Evolutionary conservation across 2,329 filamentous ascomycete species (phyloP).

Genomic region (Plectosphaerella cucumerina): DNA sequence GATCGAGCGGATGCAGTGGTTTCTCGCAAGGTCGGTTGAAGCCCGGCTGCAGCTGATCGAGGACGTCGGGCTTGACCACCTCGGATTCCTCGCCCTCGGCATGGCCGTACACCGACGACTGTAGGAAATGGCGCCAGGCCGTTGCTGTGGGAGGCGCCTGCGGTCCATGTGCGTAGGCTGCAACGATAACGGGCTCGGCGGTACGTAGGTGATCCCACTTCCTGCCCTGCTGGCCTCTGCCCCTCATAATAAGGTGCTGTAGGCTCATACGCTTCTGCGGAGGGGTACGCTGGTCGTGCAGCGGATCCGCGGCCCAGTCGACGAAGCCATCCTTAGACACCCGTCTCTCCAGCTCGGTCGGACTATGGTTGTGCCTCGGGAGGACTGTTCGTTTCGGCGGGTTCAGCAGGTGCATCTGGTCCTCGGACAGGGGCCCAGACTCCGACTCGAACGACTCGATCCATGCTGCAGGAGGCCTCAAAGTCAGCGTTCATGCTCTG

Average conservation of each 20-base stretch:
- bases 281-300: constrained; percentile 24
- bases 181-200: constrained; percentile 55
- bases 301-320: constrained; percentile 31
- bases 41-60: constrained; percentile 42
- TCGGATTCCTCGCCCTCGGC: constrained; percentile 42
- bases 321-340: constrained; percentile 46
- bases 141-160: constrained; percentile 21
- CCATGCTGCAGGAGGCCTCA: constrained; percentile 33
- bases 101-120: constrained; percentile 48
- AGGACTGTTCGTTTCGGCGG: constrained; percentile 32
- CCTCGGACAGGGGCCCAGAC: constrained; percentile 30
- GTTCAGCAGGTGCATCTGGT: constrained; percentile 33
- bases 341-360: constrained; percentile 33
- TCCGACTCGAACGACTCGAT: constrained; percentile 42
- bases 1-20: constrained; percentile 2
- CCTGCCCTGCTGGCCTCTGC: constrained; percentile 46
- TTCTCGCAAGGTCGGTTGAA: constrained; percentile 35
- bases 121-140: constrained; percentile 51
- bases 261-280: constrained; percentile 31
- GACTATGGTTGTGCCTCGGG: constrained; percentile 37
- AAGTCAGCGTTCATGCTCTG: no score
- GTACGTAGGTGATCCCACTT: constrained; percentile 59
- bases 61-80: constrained; percentile 39
- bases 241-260: constrained; percentile 39
- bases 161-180: constrained; percentile 37